Conservation (phyloP, 345 rosid species). For the Brassica carinata region DNA sequence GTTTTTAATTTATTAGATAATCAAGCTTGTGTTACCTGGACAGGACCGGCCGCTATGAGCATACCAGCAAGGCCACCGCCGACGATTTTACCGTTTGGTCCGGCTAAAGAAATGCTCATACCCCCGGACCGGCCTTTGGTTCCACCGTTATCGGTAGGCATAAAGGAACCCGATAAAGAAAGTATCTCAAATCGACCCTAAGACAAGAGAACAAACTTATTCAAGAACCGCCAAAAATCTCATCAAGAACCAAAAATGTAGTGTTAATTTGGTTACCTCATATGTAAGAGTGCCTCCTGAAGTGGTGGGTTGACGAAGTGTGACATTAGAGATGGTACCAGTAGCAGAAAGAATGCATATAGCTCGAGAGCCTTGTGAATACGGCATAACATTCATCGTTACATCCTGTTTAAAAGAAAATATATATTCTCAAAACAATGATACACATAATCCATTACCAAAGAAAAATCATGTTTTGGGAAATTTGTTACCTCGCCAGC, state of each 20-base stretch:
- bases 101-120: conserved; percentile 90
- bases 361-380: conserved; percentile 83
- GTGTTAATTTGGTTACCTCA: conserved; percentile 55
- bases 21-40: conserved; percentile 54
- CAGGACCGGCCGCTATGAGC: conserved; percentile 89
- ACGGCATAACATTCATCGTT: conserved; percentile 87
- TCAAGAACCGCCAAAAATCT: neutral
- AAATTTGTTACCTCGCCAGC: conserved; percentile 83
- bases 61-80: conserved; percentile 95
- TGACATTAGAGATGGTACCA: conserved; percentile 87
- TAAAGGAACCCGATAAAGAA: conserved; percentile 78
- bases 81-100: conserved; percentile 84
- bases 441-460: neutral
- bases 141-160: conserved; percentile 73
- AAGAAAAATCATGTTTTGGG: neutral
- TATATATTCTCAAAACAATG: conserved; percentile 1
- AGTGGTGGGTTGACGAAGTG: conserved; percentile 84
- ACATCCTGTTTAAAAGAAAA: conserved; percentile 68
- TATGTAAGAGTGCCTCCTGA: conserved; percentile 93
- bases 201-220: neutral
- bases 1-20: neutral
- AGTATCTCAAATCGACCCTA: conserved; percentile 99
- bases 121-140: conserved; percentile 88
- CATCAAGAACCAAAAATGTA: neutral
- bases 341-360: conserved; percentile 90